Evolutionary conservation across 257 asterid species (phyloP).

Genomic region (Primulina huaijiensis): DNA sequence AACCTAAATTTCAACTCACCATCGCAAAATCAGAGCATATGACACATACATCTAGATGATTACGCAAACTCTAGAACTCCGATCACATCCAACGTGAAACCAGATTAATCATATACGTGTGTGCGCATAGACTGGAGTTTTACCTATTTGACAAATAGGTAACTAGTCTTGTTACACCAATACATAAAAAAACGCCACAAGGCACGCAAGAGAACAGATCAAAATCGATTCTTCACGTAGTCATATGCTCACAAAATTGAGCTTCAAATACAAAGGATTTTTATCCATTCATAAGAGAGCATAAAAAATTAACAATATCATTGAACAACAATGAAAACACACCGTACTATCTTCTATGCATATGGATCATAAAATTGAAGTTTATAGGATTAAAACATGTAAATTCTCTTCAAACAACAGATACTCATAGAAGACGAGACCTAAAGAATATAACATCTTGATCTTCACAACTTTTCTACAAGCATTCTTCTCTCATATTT

Average conservation of each 20-base stretch:
- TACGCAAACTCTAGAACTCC: neutral
- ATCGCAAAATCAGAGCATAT: neutral
- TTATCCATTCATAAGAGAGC: neutral
- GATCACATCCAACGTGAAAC: neutral
- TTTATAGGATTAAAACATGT: constrained; percentile 28
- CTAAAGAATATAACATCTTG: constrained; percentile 6
- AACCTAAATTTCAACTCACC: neutral
- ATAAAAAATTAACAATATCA: neutral
- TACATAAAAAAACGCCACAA: neutral
- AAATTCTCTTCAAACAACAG: constrained; percentile 34
- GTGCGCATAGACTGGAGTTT: neutral
- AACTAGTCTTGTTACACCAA: neutral
- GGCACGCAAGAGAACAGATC: neutral
- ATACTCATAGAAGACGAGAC: constrained; percentile 27
- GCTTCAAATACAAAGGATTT: neutral
- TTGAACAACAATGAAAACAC: neutral
- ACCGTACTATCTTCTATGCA: constrained; percentile 20
- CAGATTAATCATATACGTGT: neutral
- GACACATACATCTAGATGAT: neutral
- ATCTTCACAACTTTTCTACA: constrained; percentile 4
- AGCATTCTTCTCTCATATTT: neutral
- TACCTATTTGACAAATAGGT: too few relatives aligned
- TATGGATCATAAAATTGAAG: constrained; percentile 24
- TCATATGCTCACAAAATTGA: neutral
- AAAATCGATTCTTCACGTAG: neutral